Evolutionary conservation across 495 filamentous ascomycete species (phyloP).

Genomic region (Cairneyella variabilis): DNA sequence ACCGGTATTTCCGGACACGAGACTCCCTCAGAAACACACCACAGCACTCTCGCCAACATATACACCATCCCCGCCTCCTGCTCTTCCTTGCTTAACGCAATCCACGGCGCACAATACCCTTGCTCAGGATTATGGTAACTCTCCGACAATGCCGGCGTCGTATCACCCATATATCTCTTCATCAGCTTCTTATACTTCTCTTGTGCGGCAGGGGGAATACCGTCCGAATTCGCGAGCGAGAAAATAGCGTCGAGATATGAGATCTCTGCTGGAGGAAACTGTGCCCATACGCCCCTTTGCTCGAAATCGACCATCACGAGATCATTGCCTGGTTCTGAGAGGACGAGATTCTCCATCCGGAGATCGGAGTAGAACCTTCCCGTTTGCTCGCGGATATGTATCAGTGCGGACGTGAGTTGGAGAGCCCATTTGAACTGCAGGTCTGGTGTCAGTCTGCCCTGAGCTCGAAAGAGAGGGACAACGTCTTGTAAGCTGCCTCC

Average conservation of each 20-base stretch:
- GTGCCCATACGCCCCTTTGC: slow-evolving; percentile 48
- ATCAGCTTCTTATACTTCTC: not conserved
- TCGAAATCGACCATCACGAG: slow-evolving; percentile 50
- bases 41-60: slow-evolving; percentile 47
- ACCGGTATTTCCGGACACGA: slow-evolving; percentile 35
- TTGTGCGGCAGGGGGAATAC: not conserved
- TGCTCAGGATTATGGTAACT: slow-evolving; percentile 30
- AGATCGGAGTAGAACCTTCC: slow-evolving; percentile 33
- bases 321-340: slow-evolving; percentile 20
- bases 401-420: slow-evolving; percentile 31
- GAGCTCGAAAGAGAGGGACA: not conserved
- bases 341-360: slow-evolving; percentile 32
- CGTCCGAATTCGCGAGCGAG: slow-evolving; percentile 21
- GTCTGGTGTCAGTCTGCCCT: not conserved
- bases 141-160: not conserved
- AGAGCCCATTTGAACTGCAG: slow-evolving; percentile 27
- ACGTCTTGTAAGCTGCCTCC: slow-evolving; percentile 24
- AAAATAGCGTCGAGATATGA: slow-evolving; percentile 35
- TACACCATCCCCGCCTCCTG: slow-evolving; percentile 47
- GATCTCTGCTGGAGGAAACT: slow-evolving; percentile 46
- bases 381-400: slow-evolving; percentile 24
- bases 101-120: not conserved
- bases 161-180: not conserved
- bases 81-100: slow-evolving; percentile 30
- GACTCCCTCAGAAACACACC: slow-evolving; percentile 50